Conservation (phyloP, 768 basidiomycete genomes). For the Termitomyces sp. region DNA sequence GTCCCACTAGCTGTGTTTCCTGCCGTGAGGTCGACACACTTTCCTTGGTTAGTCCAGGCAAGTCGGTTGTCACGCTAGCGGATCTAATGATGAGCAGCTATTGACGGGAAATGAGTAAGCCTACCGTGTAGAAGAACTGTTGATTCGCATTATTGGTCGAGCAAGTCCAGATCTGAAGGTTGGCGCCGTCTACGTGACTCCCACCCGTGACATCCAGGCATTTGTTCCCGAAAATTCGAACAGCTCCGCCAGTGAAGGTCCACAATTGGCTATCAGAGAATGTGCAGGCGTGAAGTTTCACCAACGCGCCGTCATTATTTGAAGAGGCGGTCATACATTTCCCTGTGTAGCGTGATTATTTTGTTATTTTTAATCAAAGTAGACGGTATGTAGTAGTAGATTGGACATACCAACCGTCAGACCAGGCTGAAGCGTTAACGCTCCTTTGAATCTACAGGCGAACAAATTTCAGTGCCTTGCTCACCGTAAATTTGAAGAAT, state of each 20-base stretch:
- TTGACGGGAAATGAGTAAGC: background rate
- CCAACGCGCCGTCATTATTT: constrained; percentile 43
- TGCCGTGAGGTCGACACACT: constrained; percentile 45
- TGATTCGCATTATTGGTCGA: constrained; percentile 37
- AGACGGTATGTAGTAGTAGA: too few relatives aligned
- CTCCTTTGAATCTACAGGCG: constrained; percentile 34
- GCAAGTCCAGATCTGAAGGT: constrained; percentile 53
- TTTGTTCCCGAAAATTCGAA: constrained; percentile 43
- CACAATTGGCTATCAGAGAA: constrained; percentile 42
- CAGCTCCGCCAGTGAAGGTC: constrained; percentile 39
- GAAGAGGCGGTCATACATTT: constrained; percentile 52
- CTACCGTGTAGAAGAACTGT: constrained; percentile 42
- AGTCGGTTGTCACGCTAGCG: constrained; percentile 34
- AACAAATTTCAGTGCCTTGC: background rate
- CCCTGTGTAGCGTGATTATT: too few relatives aligned
- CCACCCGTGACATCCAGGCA: constrained; percentile 47
- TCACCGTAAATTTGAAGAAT: background rate
- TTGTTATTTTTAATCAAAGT: too few relatives aligned
- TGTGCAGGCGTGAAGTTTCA: constrained; percentile 45
- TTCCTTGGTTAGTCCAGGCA: constrained; percentile 44
- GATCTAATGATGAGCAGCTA: too few relatives aligned
- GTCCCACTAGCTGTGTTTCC: constrained; percentile 39
- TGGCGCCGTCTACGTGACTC: constrained; percentile 36
- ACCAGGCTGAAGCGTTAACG: constrained; percentile 41
- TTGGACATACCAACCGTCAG: constrained; percentile 32